Base-by-base conservation (phyloP, 1,284 basidiomycete species). In the Ustilago loliicola region DNA sequence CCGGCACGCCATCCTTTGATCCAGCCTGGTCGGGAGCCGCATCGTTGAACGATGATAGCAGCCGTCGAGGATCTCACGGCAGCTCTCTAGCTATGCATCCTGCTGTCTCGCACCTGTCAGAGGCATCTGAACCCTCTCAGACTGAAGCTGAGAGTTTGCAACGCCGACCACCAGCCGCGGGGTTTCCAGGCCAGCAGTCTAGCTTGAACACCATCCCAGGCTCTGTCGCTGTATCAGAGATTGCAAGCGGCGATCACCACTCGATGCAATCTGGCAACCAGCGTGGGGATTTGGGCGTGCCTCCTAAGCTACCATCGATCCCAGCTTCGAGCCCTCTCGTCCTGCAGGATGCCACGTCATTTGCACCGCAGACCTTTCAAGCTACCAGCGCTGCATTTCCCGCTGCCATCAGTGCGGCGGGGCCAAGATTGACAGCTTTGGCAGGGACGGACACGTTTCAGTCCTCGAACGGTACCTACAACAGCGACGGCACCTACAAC, bases 401-500 rank as follows among this genome's bases (percentile, higher is more conserved):
- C n/a, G 34, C 57, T 52, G 40, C 29, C 1, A 15, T 42, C 23
- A n/a, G 57, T 2, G 17, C 45, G 15, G 21, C 38, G 1, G 29
- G 29, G 2, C 38, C 60, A 13, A 40, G 59, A 27, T 11, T 71
- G 19, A 58, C 62, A 6, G n/a, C 68, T 19, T 52, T 61, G 21
- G 58, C 62, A 23, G 62, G 53, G 38, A 50, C 48, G 3, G 68
- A 58, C 11, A 58, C 62, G 7, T 29, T 65, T 5, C 58, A 27
- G 36, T 72, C 70, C 36, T 63, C 64, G 9, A 53, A 50, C 13
- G 70, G 65, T 42, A 66, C 70, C 2, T 62, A 51, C 56, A 66
- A 66, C 45, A 72, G 64, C 48, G 56, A 60, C 25, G 70, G 64
- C 7, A 66, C 64, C 21, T 73, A 67, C 71, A 73, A 73, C 54